Evolutionary conservation across 2,329 filamentous ascomycete genomes (phyloP).

Genomic region (Monosporascus cannonballus): DNA sequence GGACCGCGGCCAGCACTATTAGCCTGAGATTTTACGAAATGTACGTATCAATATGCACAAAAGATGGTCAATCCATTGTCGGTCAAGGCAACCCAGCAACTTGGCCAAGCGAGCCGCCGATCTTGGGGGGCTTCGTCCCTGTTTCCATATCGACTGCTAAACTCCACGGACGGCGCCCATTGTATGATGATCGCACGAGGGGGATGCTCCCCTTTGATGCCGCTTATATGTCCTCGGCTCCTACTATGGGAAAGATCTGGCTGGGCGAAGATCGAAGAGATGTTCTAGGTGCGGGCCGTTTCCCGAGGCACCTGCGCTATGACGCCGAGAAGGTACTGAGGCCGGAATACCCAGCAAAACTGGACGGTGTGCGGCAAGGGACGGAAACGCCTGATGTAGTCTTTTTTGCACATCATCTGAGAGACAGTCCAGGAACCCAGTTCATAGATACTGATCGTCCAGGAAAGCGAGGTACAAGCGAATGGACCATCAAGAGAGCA

Average conservation of each 20-base stretch:
- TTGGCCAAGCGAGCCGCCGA: constrained; percentile 17
- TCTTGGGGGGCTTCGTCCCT: constrained; percentile 22
- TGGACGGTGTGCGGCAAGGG: constrained; percentile 10
- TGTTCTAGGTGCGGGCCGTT: constrained; percentile 33
- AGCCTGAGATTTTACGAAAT: constrained; percentile 29
- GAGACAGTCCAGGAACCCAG: background rate
- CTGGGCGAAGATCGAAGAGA: constrained; percentile 37
- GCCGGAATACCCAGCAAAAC: constrained; percentile 15
- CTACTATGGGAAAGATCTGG: constrained; percentile 29
- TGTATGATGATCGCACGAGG: constrained; percentile 26
- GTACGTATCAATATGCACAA: constrained; percentile 23
- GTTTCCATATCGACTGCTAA: constrained; percentile 13
- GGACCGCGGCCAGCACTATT: constrained; percentile 11
- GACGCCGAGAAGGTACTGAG: constrained; percentile 10
- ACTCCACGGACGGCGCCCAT: too few relatives aligned
- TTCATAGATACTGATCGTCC: constrained; percentile 17
- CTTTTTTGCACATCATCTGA: constrained; percentile 17
- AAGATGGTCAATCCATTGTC: constrained; percentile 18
- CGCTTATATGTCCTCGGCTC: constrained; percentile 36
- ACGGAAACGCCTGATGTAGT: constrained; percentile 21
- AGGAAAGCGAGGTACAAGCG: constrained; percentile 13
- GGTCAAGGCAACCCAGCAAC: constrained; percentile 18
- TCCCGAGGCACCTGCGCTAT: constrained; percentile 31
- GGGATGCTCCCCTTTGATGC: constrained; percentile 37
- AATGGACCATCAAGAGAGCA: constrained; percentile 13